These are phyloP conservation scores for Cydonia oblonga DNA, from an alignment of 331 rosid genomes.

Conservation along the genomic window DNA sequence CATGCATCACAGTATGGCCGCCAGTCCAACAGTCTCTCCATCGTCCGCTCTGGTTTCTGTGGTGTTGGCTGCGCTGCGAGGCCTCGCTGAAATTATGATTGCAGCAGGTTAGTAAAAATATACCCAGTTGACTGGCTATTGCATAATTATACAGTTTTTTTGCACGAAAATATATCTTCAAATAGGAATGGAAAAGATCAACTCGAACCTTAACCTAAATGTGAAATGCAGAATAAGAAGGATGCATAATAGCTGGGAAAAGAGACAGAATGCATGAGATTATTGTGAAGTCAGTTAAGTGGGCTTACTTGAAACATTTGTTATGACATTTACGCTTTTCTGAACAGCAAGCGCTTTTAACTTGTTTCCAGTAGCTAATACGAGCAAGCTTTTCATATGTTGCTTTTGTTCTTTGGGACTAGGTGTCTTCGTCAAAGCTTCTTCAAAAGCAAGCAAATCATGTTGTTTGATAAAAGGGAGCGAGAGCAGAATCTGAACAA, in stretches of 20 bases:
- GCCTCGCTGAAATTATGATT: conserved; percentile 45
- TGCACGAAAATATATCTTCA: not conserved
- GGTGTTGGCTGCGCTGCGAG: conserved; percentile 45
- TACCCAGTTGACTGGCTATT: not conserved
- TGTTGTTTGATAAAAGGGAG: conserved; percentile 67
- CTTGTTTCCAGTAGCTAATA: conserved; percentile 77
- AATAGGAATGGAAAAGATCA: not conserved
- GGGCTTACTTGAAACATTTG: conserved; percentile 82
- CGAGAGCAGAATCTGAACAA: conserved; percentile 57
- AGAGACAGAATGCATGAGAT: not conserved
- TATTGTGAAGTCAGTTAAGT: not conserved
- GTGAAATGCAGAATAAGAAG: not conserved
- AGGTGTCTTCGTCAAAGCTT: conserved; percentile 69
- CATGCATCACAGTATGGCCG: conserved; percentile 48
- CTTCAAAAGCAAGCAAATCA: conserved; percentile 81
- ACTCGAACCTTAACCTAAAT: not conserved
- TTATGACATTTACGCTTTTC: conserved; percentile 71
- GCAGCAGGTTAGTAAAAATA: conserved; percentile 1
- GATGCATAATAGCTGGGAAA: not conserved
- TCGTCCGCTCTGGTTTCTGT: conserved; percentile 55
- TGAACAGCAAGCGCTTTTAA: conserved; percentile 86
- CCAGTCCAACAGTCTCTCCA: conserved; percentile 62
- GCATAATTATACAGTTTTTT: not conserved
- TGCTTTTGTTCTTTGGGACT: conserved; percentile 96
- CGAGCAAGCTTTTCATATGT: conserved; percentile 74